A percentile compares a stretch with the other conserved stretches of the same genome.
Evolutionary conservation across 1,284 basidiomycete species (phyloP).

Genomic region (Rhodotorula sp.): DNA sequence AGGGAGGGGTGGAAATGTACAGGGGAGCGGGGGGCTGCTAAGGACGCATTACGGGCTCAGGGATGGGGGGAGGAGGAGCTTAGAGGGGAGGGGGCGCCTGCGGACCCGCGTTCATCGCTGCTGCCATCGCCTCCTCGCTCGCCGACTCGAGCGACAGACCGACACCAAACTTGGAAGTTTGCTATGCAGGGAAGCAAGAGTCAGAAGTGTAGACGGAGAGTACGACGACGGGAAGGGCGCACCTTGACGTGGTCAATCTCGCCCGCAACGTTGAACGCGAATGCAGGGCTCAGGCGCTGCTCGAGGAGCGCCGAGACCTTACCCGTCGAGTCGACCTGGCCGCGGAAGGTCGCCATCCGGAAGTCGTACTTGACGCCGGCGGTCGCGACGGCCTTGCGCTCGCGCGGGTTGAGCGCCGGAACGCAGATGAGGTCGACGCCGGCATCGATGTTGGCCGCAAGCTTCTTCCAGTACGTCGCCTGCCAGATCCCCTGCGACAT

Average conservation of each 20-base stretch:
- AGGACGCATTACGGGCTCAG: not conserved
- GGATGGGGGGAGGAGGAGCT: not conserved
- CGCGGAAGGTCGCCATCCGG: slow-evolving; percentile 86
- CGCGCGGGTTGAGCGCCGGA: slow-evolving; percentile 64
- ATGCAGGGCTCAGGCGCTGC: slow-evolving; percentile 91
- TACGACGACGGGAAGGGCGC: not conserved
- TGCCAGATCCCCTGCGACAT: slow-evolving; percentile 84
- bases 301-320: slow-evolving; percentile 95
- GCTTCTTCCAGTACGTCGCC: slow-evolving; percentile 94
- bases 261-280: slow-evolving; percentile 90
- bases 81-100: slow-evolving; percentile 15
- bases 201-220: not conserved
- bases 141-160: slow-evolving; percentile 64
- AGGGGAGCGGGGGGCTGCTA: not conserved
- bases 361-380: slow-evolving; percentile 96
- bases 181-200: slow-evolving; percentile 48
- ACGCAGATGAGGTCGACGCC: slow-evolving; percentile 89
- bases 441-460: slow-evolving; percentile 97
- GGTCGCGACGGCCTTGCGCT: slow-evolving; percentile 85
- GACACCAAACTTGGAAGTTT: slow-evolving; percentile 88
- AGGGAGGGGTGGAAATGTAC: not conserved
- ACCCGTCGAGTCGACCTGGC: slow-evolving; percentile 86
- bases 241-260: slow-evolving; percentile 81
- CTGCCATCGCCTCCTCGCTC: slow-evolving; percentile 34
- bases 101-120: slow-evolving; percentile 20